Base-by-base conservation (phyloP, 1,139 yeast genomes). In the Hanseniaspora uvarum region DNA sequence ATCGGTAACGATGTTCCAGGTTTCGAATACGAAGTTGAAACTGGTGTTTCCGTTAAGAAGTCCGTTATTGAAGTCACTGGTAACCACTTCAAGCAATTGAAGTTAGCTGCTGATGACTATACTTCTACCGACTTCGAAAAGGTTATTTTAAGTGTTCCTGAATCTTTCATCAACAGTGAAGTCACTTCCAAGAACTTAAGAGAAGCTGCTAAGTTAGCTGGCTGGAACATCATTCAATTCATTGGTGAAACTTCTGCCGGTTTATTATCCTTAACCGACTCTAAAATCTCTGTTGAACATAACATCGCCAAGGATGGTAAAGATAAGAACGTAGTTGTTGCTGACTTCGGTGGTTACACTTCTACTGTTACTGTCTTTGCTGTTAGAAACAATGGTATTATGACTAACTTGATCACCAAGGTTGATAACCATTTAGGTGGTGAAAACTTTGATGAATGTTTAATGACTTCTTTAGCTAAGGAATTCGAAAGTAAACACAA, bases 281-380 rank as follows among this genome's bases (percentile, higher is more conserved):
- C 56, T 12, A 49, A 54, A 26, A 85, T 83, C 63, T 58, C 61
- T 46, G 61, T 62, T 37, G 60, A 48, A 23, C 48, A 48, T 28
- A 48, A 44, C 19, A 50, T 50, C 19, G 52, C 48, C 40, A 53
- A 45, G 33, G 51, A 49, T 38, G 74, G 65, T 56, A 72, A 80
- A 61, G 96, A 92, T 70, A 86, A 83, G 72, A 73, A 86, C 57
- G 87, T 83, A 63, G 94, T 86, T 54, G 96, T 94, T 62, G 94
- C 95, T 52, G 98, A 92, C 70, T 86, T 92, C 65, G 99, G 98
- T 69, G 97, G 96, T 67, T 78, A 88, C 62, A 81, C 98, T 72
- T 83, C 95, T 41, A 98, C 92, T 68, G 96, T 92, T 59, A 96
- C 98, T 56, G 92, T 94, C 54, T 75, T 92, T 64, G 80, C 96